Evolutionary conservation across 257 asterid genomes (phyloP).

Genomic region (Vinca minor): DNA sequence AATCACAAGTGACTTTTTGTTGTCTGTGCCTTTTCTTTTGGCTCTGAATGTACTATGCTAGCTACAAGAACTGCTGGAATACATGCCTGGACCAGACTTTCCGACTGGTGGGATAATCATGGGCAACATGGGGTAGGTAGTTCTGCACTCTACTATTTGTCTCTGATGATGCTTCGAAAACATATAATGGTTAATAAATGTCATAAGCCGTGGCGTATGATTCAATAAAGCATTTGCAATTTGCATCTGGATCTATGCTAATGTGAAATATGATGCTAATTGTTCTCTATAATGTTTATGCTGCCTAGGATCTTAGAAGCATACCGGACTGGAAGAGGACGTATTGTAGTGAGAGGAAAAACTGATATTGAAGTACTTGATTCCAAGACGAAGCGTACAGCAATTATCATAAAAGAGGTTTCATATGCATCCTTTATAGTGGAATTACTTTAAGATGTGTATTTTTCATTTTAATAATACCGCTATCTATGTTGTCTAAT

Average conservation of each 20-base stretch:
- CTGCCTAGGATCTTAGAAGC: slow-evolving; percentile 76
- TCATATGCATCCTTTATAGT: slow-evolving; percentile 12
- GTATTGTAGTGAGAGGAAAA: slow-evolving; percentile 88
- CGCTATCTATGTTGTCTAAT: neutral
- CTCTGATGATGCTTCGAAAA: neutral
- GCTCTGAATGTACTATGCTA: slow-evolving; percentile 20
- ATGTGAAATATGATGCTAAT: neutral
- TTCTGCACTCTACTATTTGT: slow-evolving; percentile 5
- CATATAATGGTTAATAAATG: neutral
- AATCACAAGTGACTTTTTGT: neutral
- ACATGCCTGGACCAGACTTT: slow-evolving; percentile 99
- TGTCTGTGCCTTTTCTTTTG: neutral
- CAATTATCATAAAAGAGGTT: slow-evolving; percentile 96
- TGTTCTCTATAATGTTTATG: slow-evolving; percentile 12
- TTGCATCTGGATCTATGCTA: neutral
- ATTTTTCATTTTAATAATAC: neutral
- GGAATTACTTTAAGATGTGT: neutral
- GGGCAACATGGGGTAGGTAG: slow-evolving; percentile 85
- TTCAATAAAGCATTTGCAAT: neutral
- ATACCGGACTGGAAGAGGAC: slow-evolving; percentile 91
- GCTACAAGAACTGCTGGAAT: slow-evolving; percentile 94
- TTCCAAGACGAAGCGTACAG: slow-evolving; percentile 70
- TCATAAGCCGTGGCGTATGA: neutral
- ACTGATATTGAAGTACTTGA: slow-evolving; percentile 85
- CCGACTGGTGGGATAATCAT: slow-evolving; percentile 96